A percentile compares a stretch with the other conserved stretches of the same genome.
These are phyloP conservation scores for Penstemon eatonii DNA, from an alignment of 257 asterid genomes.

Conservation along the genomic window DNA sequence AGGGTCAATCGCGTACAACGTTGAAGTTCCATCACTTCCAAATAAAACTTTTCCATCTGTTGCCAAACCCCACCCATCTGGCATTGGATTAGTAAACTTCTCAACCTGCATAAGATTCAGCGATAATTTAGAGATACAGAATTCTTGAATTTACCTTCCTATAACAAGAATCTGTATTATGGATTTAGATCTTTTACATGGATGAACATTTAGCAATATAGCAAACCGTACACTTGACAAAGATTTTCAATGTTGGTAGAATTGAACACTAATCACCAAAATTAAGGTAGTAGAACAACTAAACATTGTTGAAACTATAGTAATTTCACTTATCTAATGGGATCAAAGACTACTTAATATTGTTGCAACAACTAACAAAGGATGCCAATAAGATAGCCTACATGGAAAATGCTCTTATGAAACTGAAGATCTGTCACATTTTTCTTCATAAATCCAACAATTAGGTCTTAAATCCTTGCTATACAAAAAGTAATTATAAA, in stretches of 20 bases:
- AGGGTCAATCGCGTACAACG: conserved; percentile 75
- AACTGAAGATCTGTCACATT: neutral
- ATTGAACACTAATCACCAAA: neutral
- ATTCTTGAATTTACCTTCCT: neutral
- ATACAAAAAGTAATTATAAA: conserved; percentile 8
- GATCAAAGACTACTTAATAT: neutral
- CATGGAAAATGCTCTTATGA: neutral
- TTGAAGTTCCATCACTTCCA: conserved; percentile 94
- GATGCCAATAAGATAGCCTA: neutral
- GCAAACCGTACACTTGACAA: neutral
- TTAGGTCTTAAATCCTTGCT: conserved; percentile 4
- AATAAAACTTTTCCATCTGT: conserved; percentile 72
- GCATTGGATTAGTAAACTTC: conserved; percentile 67
- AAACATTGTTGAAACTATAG: conserved; percentile 6
- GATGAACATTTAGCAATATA: neutral
- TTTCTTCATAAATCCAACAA: neutral
- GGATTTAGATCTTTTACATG: neutral
- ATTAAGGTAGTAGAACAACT: neutral
- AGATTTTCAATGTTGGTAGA: neutral
- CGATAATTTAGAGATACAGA: conserved; percentile 11
- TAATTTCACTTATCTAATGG: neutral
- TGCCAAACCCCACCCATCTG: conserved; percentile 98
- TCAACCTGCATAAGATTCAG: conserved; percentile 49
- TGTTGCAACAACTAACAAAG: neutral
- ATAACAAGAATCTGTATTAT: neutral